Evolutionary conservation across 2,329 filamentous ascomycete genomes (phyloP), one percentile per base, ranked within the genome.

Genomic region (Verticillium dahliae): DNA sequence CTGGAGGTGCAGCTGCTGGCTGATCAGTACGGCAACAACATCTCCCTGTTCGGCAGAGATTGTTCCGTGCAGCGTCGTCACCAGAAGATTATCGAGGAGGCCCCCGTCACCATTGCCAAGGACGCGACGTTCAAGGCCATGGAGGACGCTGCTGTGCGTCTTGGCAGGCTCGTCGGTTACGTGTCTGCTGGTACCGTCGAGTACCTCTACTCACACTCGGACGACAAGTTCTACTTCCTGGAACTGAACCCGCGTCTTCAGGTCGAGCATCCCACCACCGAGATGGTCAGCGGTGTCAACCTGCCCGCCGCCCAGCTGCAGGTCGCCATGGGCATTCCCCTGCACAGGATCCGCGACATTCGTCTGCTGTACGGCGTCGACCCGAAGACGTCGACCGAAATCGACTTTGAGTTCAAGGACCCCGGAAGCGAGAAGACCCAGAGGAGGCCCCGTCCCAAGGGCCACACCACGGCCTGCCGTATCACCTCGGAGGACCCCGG

Each of bases 51-150:
- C 71, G 95, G 95, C 73, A 89, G 95, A 87, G 95, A 99, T 81
- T 99, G 95, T 76, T 99, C 95, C 68, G 95, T 99, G 14, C 95
- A 99, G 81, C 88, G 95, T 77, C 88, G 95, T 75, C 96, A 99
- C 79, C 96, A 99, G 78, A 99, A 99, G 84, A 99, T 99, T 76
- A 99, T 99, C 66, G 95, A 99, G 77, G 95, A 99, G 78, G 95
- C 95, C 5, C 95, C 95, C 41, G 96, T 98, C 68, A 99, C 95
- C 41, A 96, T 99, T 68, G 96, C 95, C 60, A 95, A 92, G 76
- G 81, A 87, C 57, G 81, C 85, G 65, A 97, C 93, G 58, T 99
- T 99, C 87, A 89, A 90, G 74, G 88, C 89, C 61, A 99, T 99
- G 95, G 96, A 98, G 80, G 89, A 93, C 70, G 94, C 95, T 54